Evolutionary conservation across 1,284 basidiomycete species (phyloP).

Genomic region (Ceratobasidium sp.): DNA sequence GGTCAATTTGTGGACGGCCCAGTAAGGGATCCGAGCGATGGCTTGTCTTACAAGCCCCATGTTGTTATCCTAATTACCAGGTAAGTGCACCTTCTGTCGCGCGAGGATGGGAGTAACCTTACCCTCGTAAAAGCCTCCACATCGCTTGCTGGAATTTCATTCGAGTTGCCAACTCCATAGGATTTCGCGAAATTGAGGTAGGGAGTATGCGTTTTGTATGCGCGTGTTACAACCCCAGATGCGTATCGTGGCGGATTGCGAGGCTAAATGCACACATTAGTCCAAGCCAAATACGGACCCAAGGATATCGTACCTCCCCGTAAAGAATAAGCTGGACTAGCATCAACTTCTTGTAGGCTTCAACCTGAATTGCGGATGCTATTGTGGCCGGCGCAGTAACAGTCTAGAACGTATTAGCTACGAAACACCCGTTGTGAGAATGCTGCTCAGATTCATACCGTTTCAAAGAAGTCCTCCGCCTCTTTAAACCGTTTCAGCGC

Average conservation of each 20-base stretch:
- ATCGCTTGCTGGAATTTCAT: conserved; percentile 60
- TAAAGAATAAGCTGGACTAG: conserved; percentile 76
- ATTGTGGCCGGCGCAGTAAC: conserved; percentile 62
- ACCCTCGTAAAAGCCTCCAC: conserved; percentile 60
- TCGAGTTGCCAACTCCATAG: conserved; percentile 65
- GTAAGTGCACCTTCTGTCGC: conserved; percentile 28
- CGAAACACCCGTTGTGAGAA: background rate
- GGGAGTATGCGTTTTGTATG: conserved; percentile 63
- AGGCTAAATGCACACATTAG: background rate
- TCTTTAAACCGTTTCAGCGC: conserved; percentile 66
- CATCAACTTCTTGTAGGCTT: conserved; percentile 81
- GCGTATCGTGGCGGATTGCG: conserved; percentile 31
- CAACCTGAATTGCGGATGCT: conserved; percentile 75
- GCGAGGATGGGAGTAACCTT: conserved; percentile 43
- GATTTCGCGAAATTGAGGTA: conserved; percentile 66
- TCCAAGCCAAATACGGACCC: too few relatives aligned
- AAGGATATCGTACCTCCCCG: conserved; percentile 60
- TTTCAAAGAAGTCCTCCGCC: conserved; percentile 77
- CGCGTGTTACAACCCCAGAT: conserved; percentile 54
- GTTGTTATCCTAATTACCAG: conserved; percentile 65
- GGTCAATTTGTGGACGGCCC: conserved; percentile 77
- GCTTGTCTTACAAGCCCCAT: conserved; percentile 70
- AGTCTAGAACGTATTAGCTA: background rate
- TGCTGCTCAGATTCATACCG: conserved; percentile 50
- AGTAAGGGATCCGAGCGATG: conserved; percentile 69